Conservation (phyloP, 495 filamentous ascomycete species). For the Polyplosphaeria fusca region DNA sequence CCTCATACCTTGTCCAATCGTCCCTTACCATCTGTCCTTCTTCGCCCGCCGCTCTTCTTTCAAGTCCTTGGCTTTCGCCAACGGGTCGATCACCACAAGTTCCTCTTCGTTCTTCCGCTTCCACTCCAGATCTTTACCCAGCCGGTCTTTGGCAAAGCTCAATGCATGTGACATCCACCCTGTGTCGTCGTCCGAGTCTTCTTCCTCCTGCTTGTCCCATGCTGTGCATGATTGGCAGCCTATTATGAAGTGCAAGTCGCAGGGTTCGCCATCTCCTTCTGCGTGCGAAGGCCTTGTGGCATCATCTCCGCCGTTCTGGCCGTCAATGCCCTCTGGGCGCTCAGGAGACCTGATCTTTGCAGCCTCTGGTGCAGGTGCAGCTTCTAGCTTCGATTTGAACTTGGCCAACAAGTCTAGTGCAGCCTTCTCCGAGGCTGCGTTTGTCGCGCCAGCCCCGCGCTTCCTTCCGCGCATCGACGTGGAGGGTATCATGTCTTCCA, state of each 20-base stretch:
- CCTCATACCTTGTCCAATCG: too few relatives aligned
- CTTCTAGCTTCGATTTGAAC: constrained; percentile 75
- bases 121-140: constrained; percentile 90
- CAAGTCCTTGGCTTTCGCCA: constrained; percentile 75
- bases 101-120: constrained; percentile 85
- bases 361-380: constrained; percentile 10
- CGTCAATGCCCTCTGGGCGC: neutral
- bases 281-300: neutral
- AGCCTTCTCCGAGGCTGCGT: constrained; percentile 56
- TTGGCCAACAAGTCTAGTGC: constrained; percentile 66
- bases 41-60: constrained; percentile 27
- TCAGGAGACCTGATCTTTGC: constrained; percentile 40
- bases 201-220: constrained; percentile 59
- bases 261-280: constrained; percentile 31
- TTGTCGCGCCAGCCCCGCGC: constrained; percentile 55
- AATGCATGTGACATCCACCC: constrained; percentile 69
- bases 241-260: constrained; percentile 55
- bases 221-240: constrained; percentile 85
- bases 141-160: constrained; percentile 80
- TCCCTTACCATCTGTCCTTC: constrained; percentile 1
- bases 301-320: constrained; percentile 26
- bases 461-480: constrained; percentile 78
- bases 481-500: constrained; percentile 79
- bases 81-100: constrained; percentile 89
- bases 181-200: constrained; percentile 57